phyloP scores from a whole-genome alignment of 345 rosid genomes.

The Linum usitatissimum region DNA sequence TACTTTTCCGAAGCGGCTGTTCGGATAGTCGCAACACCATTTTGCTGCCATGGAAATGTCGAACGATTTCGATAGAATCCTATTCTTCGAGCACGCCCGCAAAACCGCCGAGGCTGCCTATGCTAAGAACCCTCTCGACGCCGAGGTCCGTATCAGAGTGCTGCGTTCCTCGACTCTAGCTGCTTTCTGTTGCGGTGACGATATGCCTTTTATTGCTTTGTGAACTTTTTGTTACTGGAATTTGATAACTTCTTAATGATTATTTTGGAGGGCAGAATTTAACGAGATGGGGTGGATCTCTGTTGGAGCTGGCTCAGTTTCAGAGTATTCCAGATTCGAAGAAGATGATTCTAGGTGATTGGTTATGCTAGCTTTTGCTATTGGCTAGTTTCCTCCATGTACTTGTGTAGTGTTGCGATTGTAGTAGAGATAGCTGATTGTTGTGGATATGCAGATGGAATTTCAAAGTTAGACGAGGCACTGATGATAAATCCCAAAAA shows the following conservation, averaged over 20 bases:
- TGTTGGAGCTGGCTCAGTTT: conserved; percentile 85
- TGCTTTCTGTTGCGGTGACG: too few species aligned
- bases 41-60: conserved; percentile 54
- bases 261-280: conserved; percentile 38
- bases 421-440: background rate
- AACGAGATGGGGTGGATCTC: conserved; percentile 76
- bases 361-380: background rate
- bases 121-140: conserved; percentile 57
- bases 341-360: conserved; percentile 63
- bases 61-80: conserved; percentile 52
- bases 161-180: too few species aligned
- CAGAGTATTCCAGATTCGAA: conserved; percentile 51
- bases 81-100: conserved; percentile 82
- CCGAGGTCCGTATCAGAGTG: conserved; percentile 38
- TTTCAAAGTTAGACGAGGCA: conserved; percentile 82
- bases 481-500: conserved; percentile 44
- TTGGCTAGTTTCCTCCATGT: background rate
- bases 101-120: conserved; percentile 52
- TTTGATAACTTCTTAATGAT: background rate
- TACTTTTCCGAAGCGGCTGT: too few species aligned
- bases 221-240: background rate
- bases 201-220: too few species aligned
- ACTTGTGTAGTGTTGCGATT: too few species aligned
- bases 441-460: conserved; percentile 43
- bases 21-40: too few species aligned